These are phyloP conservation scores for Jamesozyma jinghongensis DNA, from an alignment of 805 yeast species.

Conservation along the genomic window DNA sequence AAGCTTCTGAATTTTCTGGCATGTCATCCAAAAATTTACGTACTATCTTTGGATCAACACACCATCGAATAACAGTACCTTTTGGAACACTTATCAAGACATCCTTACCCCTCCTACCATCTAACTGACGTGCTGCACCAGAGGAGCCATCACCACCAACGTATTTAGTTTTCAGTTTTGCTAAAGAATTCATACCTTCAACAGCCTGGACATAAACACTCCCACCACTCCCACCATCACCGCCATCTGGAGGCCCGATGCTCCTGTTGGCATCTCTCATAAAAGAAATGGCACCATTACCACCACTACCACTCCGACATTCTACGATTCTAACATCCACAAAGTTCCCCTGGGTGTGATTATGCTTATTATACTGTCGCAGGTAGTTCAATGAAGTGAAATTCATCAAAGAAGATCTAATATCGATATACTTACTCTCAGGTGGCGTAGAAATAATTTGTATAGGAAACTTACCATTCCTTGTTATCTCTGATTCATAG, in stretches of 20 bases:
- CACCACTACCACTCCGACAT: conserved; percentile 74
- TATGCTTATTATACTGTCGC: conserved; percentile 35
- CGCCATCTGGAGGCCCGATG: conserved; percentile 97
- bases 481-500: conserved; percentile 2
- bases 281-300: conserved; percentile 80
- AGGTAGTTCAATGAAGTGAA: conserved; percentile 25
- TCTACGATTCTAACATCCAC: conserved; percentile 60
- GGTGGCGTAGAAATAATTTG: conserved; percentile 16
- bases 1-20: conserved; percentile 11
- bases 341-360: conserved; percentile 36
- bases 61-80: conserved; percentile 82
- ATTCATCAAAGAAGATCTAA: conserved; percentile 18
- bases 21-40: conserved; percentile 23
- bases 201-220: conserved; percentile 75
- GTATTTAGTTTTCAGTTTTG: conserved; percentile 57
- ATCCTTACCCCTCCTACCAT: conserved; percentile 80
- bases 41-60: conserved; percentile 57
- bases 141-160: conserved; percentile 60
- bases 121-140: conserved; percentile 71
- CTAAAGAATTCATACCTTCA: conserved; percentile 60
- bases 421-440: conserved; percentile 15
- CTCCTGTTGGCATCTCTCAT: conserved; percentile 77
- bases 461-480: conserved; percentile 6
- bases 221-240: conserved; percentile 96
- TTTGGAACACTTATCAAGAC: conserved; percentile 78